Conservation (phyloP, 495 filamentous ascomycete species). For the Friedmanniomyces simplex region DNA sequence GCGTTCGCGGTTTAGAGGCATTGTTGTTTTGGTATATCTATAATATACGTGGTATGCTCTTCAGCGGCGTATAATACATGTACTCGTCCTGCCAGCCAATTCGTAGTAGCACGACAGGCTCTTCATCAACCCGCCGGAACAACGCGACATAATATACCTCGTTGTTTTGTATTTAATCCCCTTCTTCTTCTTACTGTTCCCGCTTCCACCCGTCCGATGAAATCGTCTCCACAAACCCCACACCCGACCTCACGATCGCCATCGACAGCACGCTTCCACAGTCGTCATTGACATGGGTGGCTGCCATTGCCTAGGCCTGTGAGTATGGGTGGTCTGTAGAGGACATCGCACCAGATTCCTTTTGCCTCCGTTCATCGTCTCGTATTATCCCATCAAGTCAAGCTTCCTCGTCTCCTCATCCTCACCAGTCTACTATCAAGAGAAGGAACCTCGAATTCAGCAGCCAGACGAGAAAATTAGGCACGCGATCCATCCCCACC, state of each 20-base stretch:
- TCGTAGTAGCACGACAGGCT: too few species aligned
- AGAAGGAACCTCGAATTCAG: background rate
- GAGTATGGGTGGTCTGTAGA: too few species aligned
- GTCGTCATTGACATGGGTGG: background rate
- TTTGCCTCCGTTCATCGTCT: background rate
- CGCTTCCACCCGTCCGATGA: background rate
- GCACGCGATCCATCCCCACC: background rate
- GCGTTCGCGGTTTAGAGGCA: background rate
- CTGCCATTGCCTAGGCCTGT: background rate
- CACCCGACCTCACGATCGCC: background rate
- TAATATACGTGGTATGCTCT: too few species aligned
- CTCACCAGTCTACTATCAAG: background rate
- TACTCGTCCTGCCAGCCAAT: too few species aligned
- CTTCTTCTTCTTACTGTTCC: too few species aligned
- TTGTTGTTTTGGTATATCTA: too few species aligned
- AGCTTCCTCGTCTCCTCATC: too few species aligned
- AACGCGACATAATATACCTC: too few species aligned
- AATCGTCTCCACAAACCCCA: background rate
- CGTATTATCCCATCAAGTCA: too few species aligned
- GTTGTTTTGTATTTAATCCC: too few species aligned
- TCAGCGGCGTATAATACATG: too few species aligned
- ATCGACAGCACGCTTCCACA: background rate
- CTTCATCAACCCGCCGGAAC: too few species aligned
- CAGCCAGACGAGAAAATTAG: background rate
- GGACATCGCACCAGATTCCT: background rate